Evolutionary conservation across 1,139 yeast species (phyloP), one percentile per base, ranked within the genome.

Genomic region (Spencermartinsiella ligniputridi): DNA sequence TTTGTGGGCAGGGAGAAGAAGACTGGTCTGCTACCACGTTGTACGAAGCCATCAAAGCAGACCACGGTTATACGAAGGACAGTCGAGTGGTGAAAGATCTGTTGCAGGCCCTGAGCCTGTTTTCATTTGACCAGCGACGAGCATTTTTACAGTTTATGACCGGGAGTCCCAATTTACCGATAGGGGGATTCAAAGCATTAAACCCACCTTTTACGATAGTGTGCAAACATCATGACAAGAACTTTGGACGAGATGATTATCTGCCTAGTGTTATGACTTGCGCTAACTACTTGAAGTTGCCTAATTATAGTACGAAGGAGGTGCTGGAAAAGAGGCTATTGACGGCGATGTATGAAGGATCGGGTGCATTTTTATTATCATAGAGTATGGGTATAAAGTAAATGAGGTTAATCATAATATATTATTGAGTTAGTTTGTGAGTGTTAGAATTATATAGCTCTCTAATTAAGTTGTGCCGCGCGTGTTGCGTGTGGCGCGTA

Each of bases 191-290:
- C 69, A 84, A 83, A 56, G 76, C 87, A 1, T 70, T 92, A 46
- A 74, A 77, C 40, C 98, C 98, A 0, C 83, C 78, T 43, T 75
- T 92, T 44, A 92, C 97, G 0, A 92, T 92, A 37, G 98, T 92
- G 2, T 70, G 89, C 52, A 88, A 88, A 57, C 56, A 57, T 20
- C 76, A 84, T 8, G 96, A 90, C 49, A 80, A 74, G 46, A 58
- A 66, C 17, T 61, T 76, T 40, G 65, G 69, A 16, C 78, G 88
- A n/a, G 96, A 92, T 63, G 90, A 83, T 52, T 89, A 84, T 57
- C 70, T 92, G 48, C 98, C 98, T 1, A 88, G 96, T 67, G 98
- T 92, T 2, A 92, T 92, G 98, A 92, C 98, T 0, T 92, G 98
- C 70, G 97, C 95, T 3, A 92, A 92, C 62, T 92, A 92, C 60